Evolutionary conservation across 2,329 filamentous ascomycete species (phyloP).

Genomic region (Triangularia verruculosa): DNA sequence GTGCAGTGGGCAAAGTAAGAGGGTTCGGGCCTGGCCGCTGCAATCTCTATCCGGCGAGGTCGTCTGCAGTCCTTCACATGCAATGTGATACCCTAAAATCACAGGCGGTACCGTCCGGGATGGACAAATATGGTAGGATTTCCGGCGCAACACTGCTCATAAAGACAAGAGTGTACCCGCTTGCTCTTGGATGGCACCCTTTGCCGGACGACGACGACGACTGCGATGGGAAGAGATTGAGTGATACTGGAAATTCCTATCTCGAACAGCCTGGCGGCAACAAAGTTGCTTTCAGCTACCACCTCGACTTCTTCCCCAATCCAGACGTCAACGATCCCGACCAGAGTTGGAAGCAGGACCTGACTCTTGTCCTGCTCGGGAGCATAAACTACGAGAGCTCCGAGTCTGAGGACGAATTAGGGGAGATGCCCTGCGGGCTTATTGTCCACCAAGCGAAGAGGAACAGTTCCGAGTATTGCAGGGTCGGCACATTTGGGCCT

Average conservation of each 20-base stretch:
- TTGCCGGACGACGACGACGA: neutral
- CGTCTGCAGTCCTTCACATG: neutral
- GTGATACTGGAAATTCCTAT: neutral
- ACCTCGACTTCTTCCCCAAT: neutral
- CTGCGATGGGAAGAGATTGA: neutral
- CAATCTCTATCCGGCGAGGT: neutral
- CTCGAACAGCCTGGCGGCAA: neutral
- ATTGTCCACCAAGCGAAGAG: neutral
- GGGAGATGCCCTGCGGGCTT: neutral
- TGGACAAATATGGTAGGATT: neutral
- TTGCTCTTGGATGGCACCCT: neutral
- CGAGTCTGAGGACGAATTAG: neutral
- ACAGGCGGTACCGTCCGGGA: neutral
- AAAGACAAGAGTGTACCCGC: neutral
- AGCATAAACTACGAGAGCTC: neutral
- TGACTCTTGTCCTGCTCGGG: neutral
- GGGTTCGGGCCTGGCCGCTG: neutral
- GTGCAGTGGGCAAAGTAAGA: neutral
- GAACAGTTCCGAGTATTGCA: neutral
- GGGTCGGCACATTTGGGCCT: neutral
- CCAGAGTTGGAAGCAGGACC: neutral
- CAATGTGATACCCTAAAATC: neutral
- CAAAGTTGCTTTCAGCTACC: neutral
- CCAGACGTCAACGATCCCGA: neutral
- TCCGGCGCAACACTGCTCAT: neutral